Evolutionary conservation across 768 basidiomycete species (phyloP).

Genomic region (Podaxis sp.): DNA sequence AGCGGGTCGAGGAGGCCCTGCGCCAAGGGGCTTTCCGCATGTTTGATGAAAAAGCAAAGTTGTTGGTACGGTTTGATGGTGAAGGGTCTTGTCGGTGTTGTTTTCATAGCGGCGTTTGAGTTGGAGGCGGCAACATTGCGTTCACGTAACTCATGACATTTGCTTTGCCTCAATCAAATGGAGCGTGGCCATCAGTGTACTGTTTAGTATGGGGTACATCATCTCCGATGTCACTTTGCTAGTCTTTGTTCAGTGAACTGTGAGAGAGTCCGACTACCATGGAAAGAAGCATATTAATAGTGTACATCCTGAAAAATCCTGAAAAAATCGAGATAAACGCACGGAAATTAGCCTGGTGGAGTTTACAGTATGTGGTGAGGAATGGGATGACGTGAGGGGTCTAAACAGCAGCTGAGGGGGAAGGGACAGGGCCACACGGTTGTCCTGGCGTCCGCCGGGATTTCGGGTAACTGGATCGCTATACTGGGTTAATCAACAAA

Average conservation of each 20-base stretch:
- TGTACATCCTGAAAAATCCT: not conserved
- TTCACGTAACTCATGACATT: not conserved
- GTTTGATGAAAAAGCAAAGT: not conserved
- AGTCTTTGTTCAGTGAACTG: not conserved
- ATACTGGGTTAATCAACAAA: constrained; percentile 11
- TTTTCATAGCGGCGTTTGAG: not conserved
- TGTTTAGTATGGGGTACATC: not conserved
- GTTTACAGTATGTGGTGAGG: not conserved
- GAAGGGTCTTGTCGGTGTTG: not conserved
- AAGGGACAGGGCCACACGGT: constrained; percentile 8
- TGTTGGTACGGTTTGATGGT: not conserved
- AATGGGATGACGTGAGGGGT: not conserved
- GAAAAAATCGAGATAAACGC: not conserved
- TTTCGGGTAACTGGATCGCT: constrained; percentile 10
- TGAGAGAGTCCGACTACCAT: not conserved
- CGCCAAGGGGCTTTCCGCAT: not conserved
- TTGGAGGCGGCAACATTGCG: not conserved
- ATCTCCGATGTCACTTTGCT: not conserved
- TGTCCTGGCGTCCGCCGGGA: constrained; percentile 11
- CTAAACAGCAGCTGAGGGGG: not conserved
- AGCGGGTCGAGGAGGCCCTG: not conserved
- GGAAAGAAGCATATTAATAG: not conserved
- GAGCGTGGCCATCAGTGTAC: not conserved
- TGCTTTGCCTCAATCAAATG: not conserved
- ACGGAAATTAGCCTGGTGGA: not conserved